Conservation (phyloP, 176 grass and related monocot genomes). For the Coix lacrymajobi region DNA sequence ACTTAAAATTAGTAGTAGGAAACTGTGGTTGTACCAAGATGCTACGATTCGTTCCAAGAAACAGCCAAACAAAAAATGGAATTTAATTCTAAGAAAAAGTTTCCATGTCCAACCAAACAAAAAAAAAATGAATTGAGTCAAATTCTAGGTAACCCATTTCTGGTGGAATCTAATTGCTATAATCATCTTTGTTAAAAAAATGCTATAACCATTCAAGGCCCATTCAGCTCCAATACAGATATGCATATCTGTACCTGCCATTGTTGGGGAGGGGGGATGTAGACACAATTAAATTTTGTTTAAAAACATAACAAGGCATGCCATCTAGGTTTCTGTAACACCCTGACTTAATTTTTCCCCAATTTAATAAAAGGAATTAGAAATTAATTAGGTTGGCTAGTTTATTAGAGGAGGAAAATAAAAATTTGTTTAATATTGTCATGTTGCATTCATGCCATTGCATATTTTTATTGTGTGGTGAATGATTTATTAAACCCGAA, state of each 20-base stretch:
- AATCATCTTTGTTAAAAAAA: not conserved
- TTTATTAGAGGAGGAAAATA: too few species aligned
- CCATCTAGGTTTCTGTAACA: not conserved
- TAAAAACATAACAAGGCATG: not conserved
- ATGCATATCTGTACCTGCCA: not conserved
- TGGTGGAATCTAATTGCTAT: not conserved
- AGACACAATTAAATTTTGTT: not conserved
- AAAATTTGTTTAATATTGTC: too few species aligned
- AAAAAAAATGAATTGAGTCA: not conserved
- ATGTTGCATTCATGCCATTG: too few species aligned
- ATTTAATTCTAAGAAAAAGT: not conserved
- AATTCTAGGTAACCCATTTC: not conserved
- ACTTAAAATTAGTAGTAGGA: not conserved
- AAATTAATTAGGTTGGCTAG: too few species aligned
- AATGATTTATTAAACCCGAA: too few species aligned
- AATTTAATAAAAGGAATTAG: too few species aligned
- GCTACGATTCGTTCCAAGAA: not conserved
- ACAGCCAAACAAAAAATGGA: not conserved
- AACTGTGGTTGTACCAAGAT: not conserved
- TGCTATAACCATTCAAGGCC: not conserved
- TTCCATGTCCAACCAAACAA: not conserved
- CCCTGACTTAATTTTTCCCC: too few species aligned
- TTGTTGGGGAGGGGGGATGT: too few species aligned
- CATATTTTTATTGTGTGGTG: too few species aligned
- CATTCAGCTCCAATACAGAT: not conserved